phyloP scores from a whole-genome alignment of 2,329 filamentous ascomycete genomes.

The Botrytis sinoallii region DNA sequence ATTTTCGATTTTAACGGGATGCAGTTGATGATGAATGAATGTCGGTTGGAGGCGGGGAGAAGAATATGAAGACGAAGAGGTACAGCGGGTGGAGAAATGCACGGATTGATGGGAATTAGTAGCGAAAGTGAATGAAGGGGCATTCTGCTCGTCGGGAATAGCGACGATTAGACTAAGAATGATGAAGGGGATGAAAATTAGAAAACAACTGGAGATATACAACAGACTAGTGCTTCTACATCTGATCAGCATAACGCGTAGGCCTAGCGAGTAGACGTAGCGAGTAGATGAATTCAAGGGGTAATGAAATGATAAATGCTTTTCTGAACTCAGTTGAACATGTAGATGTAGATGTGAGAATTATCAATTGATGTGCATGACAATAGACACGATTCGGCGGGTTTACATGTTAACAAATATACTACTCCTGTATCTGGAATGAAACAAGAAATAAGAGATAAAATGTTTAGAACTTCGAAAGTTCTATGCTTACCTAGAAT shows the following conservation, averaged over 20 bases:
- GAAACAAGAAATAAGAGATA: background rate
- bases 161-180: too few species aligned
- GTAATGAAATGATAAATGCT: background rate
- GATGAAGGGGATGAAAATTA: background rate
- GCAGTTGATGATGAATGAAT: background rate
- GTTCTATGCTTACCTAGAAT: background rate
- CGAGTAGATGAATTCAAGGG: background rate
- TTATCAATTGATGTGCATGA: background rate
- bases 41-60: background rate
- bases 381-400: background rate
- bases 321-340: background rate
- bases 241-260: background rate
- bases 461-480: background rate
- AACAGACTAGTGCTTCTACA: background rate
- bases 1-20: background rate
- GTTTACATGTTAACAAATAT: background rate
- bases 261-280: background rate
- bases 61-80: background rate
- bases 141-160: too few species aligned
- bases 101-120: background rate
- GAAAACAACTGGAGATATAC: background rate
- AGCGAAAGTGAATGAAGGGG: background rate
- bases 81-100: background rate
- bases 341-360: background rate
- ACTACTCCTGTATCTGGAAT: background rate